Percentiles rank a stretch among this genome's conserved stretches.
phyloP scores from a whole-genome alignment of 1,139 yeast genomes.

The Trichomonascaceae sp. region DNA sequence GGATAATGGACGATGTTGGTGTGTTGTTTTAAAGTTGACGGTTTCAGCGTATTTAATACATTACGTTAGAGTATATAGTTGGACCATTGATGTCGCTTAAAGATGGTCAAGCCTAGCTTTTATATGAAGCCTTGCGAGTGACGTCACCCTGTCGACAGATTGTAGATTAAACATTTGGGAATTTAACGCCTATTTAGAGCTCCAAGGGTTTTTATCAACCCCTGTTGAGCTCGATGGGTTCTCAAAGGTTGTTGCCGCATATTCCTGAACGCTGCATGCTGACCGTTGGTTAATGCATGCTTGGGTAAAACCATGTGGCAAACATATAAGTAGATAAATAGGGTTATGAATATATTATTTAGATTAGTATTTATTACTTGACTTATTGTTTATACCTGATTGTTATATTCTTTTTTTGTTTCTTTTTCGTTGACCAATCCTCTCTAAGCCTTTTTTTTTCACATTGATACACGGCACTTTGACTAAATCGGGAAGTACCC shows the following conservation, averaged over 20 bases:
- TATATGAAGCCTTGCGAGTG: slow-evolving; percentile 24
- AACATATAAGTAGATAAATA: slow-evolving; percentile 37
- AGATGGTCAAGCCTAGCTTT: slow-evolving; percentile 3
- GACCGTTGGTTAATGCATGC: slow-evolving; percentile 76
- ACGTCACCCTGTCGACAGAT: slow-evolving; percentile 39
- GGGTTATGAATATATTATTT: too few relatives aligned
- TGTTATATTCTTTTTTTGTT: background rate
- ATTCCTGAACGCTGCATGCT: slow-evolving; percentile 86
- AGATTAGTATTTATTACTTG: too few relatives aligned
- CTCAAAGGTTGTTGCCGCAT: slow-evolving; percentile 50
- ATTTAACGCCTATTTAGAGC: slow-evolving; percentile 31
- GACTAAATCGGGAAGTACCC: background rate
- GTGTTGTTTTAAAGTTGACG: background rate
- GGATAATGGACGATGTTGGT: slow-evolving; percentile 5
- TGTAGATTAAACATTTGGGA: slow-evolving; percentile 24
- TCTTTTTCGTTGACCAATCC: background rate
- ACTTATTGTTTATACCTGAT: background rate
- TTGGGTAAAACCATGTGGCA: slow-evolving; percentile 93
- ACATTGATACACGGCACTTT: background rate
- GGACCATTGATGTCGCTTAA: slow-evolving; percentile 6
- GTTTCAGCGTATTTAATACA: background rate
- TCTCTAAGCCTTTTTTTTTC: background rate
- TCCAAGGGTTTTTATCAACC: slow-evolving; percentile 26
- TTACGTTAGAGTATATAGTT: slow-evolving; percentile 1
- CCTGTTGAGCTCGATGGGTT: slow-evolving; percentile 29